These are phyloP conservation scores for Oryza glaberrima DNA, from an alignment of 176 grass and related monocot genomes.

Conservation along the genomic window DNA sequence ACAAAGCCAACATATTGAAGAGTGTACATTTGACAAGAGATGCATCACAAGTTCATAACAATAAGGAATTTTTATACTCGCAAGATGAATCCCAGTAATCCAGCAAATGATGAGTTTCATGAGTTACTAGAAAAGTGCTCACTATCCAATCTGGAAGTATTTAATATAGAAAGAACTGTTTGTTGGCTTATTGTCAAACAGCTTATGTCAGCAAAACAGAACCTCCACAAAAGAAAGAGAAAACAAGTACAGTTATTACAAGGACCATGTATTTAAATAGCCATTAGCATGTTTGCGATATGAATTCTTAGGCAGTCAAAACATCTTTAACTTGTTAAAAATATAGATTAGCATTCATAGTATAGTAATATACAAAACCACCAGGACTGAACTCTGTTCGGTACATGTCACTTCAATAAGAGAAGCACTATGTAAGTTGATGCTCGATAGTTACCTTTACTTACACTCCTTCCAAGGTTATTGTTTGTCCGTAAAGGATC, in stretches of 20 bases:
- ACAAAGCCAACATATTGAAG: conserved; percentile 7
- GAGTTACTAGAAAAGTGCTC: not conserved
- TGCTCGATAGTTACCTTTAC: conserved; percentile 64
- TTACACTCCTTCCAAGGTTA: conserved; percentile 95
- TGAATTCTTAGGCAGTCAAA: not conserved
- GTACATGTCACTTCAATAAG: conserved; percentile 29
- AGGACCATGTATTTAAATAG: not conserved
- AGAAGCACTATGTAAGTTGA: conserved; percentile 12
- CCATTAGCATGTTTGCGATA: conserved; percentile 4
- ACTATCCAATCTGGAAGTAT: not conserved
- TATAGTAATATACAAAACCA: conserved; percentile 18
- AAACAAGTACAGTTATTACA: not conserved
- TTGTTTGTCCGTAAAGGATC: conserved; percentile 92
- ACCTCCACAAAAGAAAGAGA: conserved; percentile 20
- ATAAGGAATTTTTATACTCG: not conserved
- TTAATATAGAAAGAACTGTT: not conserved
- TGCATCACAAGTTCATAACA: not conserved
- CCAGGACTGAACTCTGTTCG: conserved; percentile 13
- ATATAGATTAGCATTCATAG: conserved; percentile 3
- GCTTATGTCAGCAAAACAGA: not conserved
- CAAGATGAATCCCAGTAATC: not conserved
- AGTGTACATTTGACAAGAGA: conserved; percentile 9
- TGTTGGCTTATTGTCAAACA: not conserved
- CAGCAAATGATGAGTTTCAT: not conserved
- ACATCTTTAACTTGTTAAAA: conserved; percentile 12